phyloP scores from a whole-genome alignment of 75 land plant genomes.

The Cunninghamia lanceolata region DNA sequence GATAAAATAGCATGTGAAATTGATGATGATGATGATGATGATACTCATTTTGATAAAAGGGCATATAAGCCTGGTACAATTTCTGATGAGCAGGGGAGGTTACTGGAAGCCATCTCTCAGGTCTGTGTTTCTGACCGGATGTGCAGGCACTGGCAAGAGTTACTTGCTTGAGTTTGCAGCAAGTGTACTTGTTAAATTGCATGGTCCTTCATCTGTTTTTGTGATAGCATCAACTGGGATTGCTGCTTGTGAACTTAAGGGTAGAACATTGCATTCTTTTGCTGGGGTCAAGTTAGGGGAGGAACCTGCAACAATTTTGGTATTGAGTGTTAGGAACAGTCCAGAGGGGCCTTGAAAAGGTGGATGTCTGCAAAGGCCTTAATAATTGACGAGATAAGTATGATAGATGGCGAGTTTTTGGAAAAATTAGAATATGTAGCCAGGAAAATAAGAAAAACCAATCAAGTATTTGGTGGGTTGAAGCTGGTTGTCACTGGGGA shows the following conservation, averaged over 20 bases:
- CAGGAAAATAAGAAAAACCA: slow-evolving; percentile 22
- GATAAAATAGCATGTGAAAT: neutral
- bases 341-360: slow-evolving; percentile 23
- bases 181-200: slow-evolving; percentile 20
- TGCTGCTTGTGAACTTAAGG: slow-evolving; percentile 37
- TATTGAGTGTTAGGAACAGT: slow-evolving; percentile 23
- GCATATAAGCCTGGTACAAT: neutral
- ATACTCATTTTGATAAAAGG: neutral
- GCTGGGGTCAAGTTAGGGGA: slow-evolving; percentile 55
- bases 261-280: slow-evolving; percentile 65
- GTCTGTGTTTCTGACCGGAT: slow-evolving; percentile 86
- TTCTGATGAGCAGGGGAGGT: slow-evolving; percentile 44
- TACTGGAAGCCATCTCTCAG: slow-evolving; percentile 43
- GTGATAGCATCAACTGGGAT: slow-evolving; percentile 81
- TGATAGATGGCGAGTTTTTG: slow-evolving; percentile 70
- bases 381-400: slow-evolving; percentile 76
- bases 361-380: slow-evolving; percentile 62
- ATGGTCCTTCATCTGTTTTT: slow-evolving; percentile 42
- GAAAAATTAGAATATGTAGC: slow-evolving; percentile 65
- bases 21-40: neutral
- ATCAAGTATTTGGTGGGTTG: slow-evolving; percentile 57
- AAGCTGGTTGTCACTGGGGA: slow-evolving; percentile 76
- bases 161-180: slow-evolving; percentile 43
- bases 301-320: slow-evolving; percentile 15
- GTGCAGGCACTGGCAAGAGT: slow-evolving; percentile 83